These are phyloP conservation scores for Endogone sp. DNA, from an alignment of 192 early-diverging fungal species.

Conservation along the genomic window DNA sequence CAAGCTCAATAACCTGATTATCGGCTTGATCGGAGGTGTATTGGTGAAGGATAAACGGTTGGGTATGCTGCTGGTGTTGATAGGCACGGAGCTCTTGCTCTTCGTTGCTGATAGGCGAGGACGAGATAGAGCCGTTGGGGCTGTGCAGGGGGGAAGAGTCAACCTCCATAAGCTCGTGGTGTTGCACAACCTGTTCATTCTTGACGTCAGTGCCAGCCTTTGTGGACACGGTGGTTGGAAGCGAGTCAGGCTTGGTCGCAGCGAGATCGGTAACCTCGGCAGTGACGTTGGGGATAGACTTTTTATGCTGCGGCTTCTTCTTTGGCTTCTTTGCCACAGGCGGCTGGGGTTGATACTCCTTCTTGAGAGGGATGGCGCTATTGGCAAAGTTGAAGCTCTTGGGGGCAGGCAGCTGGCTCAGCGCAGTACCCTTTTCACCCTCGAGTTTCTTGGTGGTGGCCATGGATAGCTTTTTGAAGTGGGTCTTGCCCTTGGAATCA, in stretches of 20 bases:
- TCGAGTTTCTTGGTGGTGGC: conserved; percentile 22
- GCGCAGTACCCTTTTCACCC: conserved; percentile 7
- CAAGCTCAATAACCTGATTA: conserved; percentile 28
- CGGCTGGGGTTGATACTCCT: neutral
- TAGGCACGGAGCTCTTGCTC: neutral
- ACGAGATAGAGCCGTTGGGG: neutral
- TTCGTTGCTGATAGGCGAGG: neutral
- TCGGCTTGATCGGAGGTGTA: conserved; percentile 40
- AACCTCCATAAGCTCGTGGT: neutral
- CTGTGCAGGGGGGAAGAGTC: neutral
- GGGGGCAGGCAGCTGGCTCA: conserved; percentile 10
- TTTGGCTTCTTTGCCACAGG: neutral
- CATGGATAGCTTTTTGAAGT: conserved; percentile 47
- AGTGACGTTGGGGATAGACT: neutral
- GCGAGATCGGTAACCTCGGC: neutral
- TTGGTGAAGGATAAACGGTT: conserved; percentile 30
- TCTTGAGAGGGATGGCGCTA: neutral
- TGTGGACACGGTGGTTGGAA: neutral
- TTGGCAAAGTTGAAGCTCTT: conserved; percentile 5
- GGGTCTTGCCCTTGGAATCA: conserved; percentile 33
- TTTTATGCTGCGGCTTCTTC: neutral
- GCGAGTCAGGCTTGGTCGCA: neutral
- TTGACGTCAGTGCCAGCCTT: neutral
- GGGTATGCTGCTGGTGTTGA: neutral
- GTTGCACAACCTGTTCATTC: neutral